Base-by-base conservation (phyloP, 2,329 filamentous ascomycete species). In the Phoma herbarum region DNA sequence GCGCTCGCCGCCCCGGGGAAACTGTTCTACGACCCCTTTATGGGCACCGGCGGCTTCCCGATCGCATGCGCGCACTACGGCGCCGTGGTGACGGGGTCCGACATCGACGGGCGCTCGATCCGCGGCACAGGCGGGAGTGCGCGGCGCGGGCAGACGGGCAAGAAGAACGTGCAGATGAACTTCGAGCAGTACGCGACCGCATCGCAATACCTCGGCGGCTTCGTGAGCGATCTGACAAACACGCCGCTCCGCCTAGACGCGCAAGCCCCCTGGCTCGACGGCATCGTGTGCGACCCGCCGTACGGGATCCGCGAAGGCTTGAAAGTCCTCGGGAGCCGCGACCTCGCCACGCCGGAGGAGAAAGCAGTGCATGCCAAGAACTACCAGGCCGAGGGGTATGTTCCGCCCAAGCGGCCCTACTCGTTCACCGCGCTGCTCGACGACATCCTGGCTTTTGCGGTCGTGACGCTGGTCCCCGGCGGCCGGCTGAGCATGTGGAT, bases 401-500 rank as follows among this genome's bases (percentile, higher is more conserved):
- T 97, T 43, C 89, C 93, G 0, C 94, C 95, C 0, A 98, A 96
- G 76, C 89, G 88, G 70, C 92, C 93, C 0, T 99, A 99, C 77
- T 92, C 92, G 67, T 98, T 99, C 75, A 83, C 90, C 37, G 90
- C 91, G 6, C 93, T 99, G 87, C 84, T 97, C 20, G 88, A 93
- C 70, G 93, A 98, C 74, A 92, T 99, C 51, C 84, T 98, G 6
- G 84, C 88, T 20, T 98, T 99, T 71, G 88, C 92, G 5, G 85
- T 88, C 0, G 82, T 85, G 12, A 91, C 89, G 1, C 82, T 99
- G 0, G 91, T 97, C 8, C 88, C 92, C 51, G 79, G 87, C 62
- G 95, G 92, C 0, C 84, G 95, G 26, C 76, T 99, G 10, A 91
- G 90, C 8, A 96, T 99, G 82, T 99, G 95, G 95, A 96, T 98